phyloP scores from a whole-genome alignment of 331 rosid genomes.

The Malus hybrid region DNA sequence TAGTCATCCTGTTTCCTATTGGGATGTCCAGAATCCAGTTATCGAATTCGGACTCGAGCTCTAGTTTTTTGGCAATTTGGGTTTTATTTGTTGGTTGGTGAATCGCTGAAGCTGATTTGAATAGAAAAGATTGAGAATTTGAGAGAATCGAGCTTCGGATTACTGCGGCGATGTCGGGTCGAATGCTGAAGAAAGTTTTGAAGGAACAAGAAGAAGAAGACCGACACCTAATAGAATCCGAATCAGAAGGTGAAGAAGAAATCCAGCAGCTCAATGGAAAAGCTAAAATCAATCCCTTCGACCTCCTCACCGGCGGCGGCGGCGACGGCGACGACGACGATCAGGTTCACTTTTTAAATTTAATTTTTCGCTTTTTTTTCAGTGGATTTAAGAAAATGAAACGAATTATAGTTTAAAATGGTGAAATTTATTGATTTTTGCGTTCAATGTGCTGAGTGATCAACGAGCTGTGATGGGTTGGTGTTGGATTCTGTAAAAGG shows the following conservation, averaged over 20 bases:
- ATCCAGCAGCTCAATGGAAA: slow-evolving; percentile 18
- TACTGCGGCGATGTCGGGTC: slow-evolving; percentile 51
- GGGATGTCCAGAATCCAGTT: too few relatives aligned
- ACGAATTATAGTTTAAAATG: not conserved
- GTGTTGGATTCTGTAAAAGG: not conserved
- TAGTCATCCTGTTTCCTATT: too few relatives aligned
- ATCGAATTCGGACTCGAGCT: not conserved
- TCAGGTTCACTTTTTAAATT: slow-evolving; percentile 6
- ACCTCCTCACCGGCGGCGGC: slow-evolving; percentile 56
- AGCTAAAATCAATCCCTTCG: slow-evolving; percentile 70
- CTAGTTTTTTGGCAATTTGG: not conserved
- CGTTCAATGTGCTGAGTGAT: not conserved
- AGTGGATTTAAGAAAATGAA: not conserved
- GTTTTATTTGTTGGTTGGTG: not conserved
- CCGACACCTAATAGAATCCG: slow-evolving; percentile 12
- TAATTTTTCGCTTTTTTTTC: not conserved
- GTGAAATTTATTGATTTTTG: not conserved
- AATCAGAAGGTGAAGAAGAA: slow-evolving; percentile 29
- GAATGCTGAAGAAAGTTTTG: slow-evolving; percentile 62
- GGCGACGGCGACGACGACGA: slow-evolving; percentile 24
- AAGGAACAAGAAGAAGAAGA: slow-evolving; percentile 48
- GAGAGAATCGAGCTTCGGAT: not conserved
- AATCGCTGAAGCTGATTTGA: not conserved
- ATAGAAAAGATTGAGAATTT: not conserved
- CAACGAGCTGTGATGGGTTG: not conserved